Conservation (phyloP, 495 filamentous ascomycete species). For the Podospora anserina region DNA sequence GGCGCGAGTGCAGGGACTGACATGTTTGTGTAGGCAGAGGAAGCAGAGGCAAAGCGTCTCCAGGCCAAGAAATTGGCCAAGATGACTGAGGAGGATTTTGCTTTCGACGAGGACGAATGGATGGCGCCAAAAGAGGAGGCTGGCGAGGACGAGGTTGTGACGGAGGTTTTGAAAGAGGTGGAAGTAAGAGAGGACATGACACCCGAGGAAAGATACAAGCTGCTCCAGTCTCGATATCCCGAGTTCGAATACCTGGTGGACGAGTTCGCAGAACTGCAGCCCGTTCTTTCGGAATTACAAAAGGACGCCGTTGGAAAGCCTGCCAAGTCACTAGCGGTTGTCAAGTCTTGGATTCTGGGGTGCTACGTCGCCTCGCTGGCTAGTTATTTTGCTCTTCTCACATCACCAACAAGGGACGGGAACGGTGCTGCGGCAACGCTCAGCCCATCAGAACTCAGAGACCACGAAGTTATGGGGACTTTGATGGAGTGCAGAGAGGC, state of each 20-base stretch:
- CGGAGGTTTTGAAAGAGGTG: constrained; percentile 76
- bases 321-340: constrained; percentile 53
- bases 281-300: constrained; percentile 55
- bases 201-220: constrained; percentile 67
- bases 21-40: constrained; percentile 59
- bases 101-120: constrained; percentile 89
- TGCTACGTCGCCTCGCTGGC: constrained; percentile 81
- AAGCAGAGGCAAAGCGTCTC: constrained; percentile 77
- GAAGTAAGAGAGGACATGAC: constrained; percentile 78
- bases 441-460: constrained; percentile 66
- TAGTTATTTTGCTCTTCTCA: constrained; percentile 91
- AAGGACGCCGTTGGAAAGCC: constrained; percentile 53
- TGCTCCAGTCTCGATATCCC: constrained; percentile 78
- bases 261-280: constrained; percentile 72
- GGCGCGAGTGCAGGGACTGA: background rate
- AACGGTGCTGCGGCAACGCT: constrained; percentile 53
- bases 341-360: constrained; percentile 71
- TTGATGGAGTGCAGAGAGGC: constrained; percentile 74
- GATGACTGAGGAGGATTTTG: constrained; percentile 86
- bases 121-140: constrained; percentile 45
- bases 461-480: constrained; percentile 84
- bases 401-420: constrained; percentile 62
- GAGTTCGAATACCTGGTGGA: constrained; percentile 84
- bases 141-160: constrained; percentile 58
- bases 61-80: constrained; percentile 84